phyloP scores from a whole-genome alignment of 805 yeast genomes.

The Hanseniaspora taiwanica region DNA sequence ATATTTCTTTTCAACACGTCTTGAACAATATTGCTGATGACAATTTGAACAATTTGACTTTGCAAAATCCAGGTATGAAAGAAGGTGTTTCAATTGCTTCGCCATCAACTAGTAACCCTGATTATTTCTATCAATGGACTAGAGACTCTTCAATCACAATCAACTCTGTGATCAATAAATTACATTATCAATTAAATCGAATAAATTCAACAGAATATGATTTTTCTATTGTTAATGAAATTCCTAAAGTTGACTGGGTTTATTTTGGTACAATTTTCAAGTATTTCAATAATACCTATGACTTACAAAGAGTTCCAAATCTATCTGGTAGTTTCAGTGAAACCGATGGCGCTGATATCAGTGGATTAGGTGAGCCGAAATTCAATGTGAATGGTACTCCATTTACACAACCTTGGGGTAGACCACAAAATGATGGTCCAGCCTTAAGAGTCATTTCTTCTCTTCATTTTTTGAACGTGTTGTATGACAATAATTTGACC shows the following conservation, averaged over 20 bases:
- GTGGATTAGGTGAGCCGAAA: conserved; percentile 84
- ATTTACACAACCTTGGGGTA: conserved; percentile 67
- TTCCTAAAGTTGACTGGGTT: conserved; percentile 8
- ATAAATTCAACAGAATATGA: no score
- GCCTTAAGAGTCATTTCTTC: conserved; percentile 64
- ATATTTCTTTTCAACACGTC: conserved; percentile 29
- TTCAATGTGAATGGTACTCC: conserved; percentile 53
- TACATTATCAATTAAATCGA: conserved; percentile 26
- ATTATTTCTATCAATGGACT: conserved; percentile 84
- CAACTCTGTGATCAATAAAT: conserved; percentile 43
- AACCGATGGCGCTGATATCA: conserved; percentile 22
- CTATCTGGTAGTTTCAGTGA: conserved; percentile 46
- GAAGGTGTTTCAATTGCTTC: conserved; percentile 75
- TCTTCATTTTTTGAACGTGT: conserved; percentile 36
- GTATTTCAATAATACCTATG: conserved; percentile 45
- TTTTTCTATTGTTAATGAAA: conserved; percentile 12
- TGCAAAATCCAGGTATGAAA: conserved; percentile 26
- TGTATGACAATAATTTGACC: conserved; percentile 22
- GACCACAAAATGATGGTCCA: conserved; percentile 95
- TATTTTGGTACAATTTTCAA: conserved; percentile 32
- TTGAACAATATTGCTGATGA: conserved; percentile 37
- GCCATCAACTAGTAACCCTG: conserved; percentile 57
- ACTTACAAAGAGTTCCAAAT: conserved; percentile 54
- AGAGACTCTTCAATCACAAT: conserved; percentile 81
- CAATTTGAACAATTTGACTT: conserved; percentile 15